phyloP scores from a whole-genome alignment of 192 early-diverging fungal species.

The Coemansia sp. region DNA sequence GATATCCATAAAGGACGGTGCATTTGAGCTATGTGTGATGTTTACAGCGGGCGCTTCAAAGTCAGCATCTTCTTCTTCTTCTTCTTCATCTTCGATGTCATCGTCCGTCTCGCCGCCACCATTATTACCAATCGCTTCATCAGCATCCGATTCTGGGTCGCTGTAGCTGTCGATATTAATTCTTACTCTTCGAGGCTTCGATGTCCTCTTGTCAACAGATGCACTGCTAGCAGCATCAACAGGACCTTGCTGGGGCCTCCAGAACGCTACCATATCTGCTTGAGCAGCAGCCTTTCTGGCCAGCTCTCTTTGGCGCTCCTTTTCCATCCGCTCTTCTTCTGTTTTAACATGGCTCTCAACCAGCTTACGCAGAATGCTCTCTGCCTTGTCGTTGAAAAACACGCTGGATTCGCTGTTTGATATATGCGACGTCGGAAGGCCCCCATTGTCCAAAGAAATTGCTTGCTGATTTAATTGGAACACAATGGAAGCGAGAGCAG shows the following conservation, averaged over 20 bases:
- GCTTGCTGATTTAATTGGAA: slow-evolving; percentile 16
- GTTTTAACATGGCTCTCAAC: slow-evolving; percentile 20
- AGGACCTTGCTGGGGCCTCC: background rate
- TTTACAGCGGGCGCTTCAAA: slow-evolving; percentile 45
- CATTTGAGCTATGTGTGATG: background rate
- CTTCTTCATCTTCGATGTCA: slow-evolving; percentile 40
- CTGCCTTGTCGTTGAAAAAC: slow-evolving; percentile 39
- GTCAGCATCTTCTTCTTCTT: slow-evolving; percentile 47
- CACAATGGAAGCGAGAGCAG: slow-evolving; percentile 18
- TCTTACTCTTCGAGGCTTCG: background rate
- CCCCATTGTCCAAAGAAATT: background rate
- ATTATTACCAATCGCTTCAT: slow-evolving; percentile 3
- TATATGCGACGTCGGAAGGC: background rate
- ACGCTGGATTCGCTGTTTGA: slow-evolving; percentile 6
- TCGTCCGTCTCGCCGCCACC: slow-evolving; percentile 7
- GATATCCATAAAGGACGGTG: background rate
- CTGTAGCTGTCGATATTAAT: slow-evolving; percentile 1
- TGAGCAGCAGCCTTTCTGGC: background rate
- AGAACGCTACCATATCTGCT: slow-evolving; percentile 1
- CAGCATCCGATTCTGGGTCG: slow-evolving; percentile 15
- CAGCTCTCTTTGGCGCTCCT: slow-evolving; percentile 12
- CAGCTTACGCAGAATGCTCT: slow-evolving; percentile 33
- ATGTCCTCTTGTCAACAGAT: background rate
- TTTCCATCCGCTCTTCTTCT: slow-evolving; percentile 11
- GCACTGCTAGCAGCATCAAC: background rate